Base-by-base conservation (phyloP, 805 yeast species). In the Vanderwaltozyma verrucispora region DNA sequence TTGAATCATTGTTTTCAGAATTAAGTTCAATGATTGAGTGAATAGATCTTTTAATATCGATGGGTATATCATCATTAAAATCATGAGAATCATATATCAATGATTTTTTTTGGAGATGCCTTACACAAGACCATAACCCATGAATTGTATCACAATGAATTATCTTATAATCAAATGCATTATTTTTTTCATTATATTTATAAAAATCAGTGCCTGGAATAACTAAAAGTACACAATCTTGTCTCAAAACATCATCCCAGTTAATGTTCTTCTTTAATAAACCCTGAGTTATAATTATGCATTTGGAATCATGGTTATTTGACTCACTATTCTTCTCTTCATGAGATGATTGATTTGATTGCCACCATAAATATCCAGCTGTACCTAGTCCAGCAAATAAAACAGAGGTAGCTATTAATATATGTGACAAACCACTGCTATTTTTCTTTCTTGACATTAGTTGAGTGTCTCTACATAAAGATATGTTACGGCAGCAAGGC, bases 61-160 rank as follows among this genome's bases (percentile, higher is more conserved):
- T 39, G 0, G 68, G 68, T 1, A 63, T 43, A 0, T 44, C 47
- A 2, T 42, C 41, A 16, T 34, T 45, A 1, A 43, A 19, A 20
- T 60, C 66, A 26, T 45, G 52, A 4, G 45, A 32, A 1, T 52
- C 50, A 3, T 60, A 45, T 32, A 62, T 43, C 5, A 64, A 38
- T 7, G 51, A 39, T 16, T 65, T 62, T 25, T 71, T 63, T 17
- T 58, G 53, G 19, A 76, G 36, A 40, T 74, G 79, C 42, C 73
- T 74, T 17, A 74, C 60, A n/a, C 76, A 63, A 27, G 77, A 74
- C 59, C 73, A 68, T 11, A 74, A 52, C 2, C 81, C 78, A 11
- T 54, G 59, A 37, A 60, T 60, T 1, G 71, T 65, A n/a, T 64
- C 68, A 34, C 77, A 70, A 33, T 59, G 60, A 2, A 75, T 67